A percentile compares a stretch with the other conserved stretches of the same genome.
phyloP scores from a whole-genome alignment of 140 eudicot genomes.

The Eryngium alpinum region DNA sequence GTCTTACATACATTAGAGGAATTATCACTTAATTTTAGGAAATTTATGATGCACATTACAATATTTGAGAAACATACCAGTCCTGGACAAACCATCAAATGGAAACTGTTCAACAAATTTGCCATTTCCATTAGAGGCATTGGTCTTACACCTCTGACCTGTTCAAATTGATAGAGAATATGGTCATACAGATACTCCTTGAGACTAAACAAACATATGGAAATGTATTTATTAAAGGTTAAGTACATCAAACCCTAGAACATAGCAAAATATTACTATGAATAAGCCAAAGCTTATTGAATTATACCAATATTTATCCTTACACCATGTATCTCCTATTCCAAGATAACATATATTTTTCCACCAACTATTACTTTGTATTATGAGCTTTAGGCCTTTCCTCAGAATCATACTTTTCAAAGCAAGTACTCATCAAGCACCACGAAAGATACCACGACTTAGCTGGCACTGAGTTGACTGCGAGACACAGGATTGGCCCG shows the following conservation, averaged over 20 bases:
- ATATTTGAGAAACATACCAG: constrained; percentile 53
- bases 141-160: constrained; percentile 93
- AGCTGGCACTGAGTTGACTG: no score
- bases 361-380: no score
- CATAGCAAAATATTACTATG: not conserved
- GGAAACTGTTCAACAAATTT: constrained; percentile 57
- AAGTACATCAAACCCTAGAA: not conserved
- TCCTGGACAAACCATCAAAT: constrained; percentile 72
- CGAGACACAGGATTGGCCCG: no score
- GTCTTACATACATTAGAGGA: constrained; percentile 6
- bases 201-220: not conserved
- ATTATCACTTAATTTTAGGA: not conserved
- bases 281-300: not conserved
- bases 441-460: no score
- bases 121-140: constrained; percentile 85
- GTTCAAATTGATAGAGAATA: constrained; percentile 17
- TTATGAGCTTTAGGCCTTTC: no score
- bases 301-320: not conserved
- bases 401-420: no score
- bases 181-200: not conserved
- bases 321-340: not conserved
- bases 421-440: no score
- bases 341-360: no score
- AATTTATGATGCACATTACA: not conserved
- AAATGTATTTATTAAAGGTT: not conserved